Base-by-base conservation (phyloP, 306 rosid species). In the Hylodesmum podocarpum region DNA sequence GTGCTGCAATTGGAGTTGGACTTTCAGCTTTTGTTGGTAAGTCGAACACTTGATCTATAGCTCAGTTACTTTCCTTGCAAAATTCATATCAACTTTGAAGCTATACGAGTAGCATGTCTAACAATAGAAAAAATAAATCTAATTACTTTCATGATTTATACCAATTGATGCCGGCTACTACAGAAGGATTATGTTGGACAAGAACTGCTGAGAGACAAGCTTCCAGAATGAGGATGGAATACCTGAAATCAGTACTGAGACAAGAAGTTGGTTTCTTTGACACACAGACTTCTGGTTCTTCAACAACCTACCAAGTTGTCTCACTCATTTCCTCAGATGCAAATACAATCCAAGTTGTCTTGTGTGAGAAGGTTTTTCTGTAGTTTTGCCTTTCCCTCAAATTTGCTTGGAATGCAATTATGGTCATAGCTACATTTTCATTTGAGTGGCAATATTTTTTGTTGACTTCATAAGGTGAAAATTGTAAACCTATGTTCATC, bases 241-340 rank as follows among this genome's bases (percentile, higher is more conserved):
- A 87, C 78, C 73, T 94, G 62, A 94, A 86, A 86, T 85, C 98
- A 41, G 95, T 91, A 24, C 97, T 94, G 41, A 83, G 93, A 87
- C 96, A 90, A 89, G 97, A 94, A 78, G 97, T 90, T 65, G 86
- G 91, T 34, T 91, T 89, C 89, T 94, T 87, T 79, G 98, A 94
- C 66, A 87, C 85, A 4, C 96, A 89, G 18, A 73, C 84, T 22
- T 83, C 83, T 53, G 91, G 93, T 73, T 73, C 96, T 85, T 90
- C 95, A 68, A 94, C 91, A 41, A 86, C 93, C 57, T 87, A 76
- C 83, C 89, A 91, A 84, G 97, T 91, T 59, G 91, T 90, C 76
- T 86, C 95, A 3, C 88, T 91, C 81, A 82, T 94, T 29, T 87
- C 97, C 61, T 88, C 89, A 0, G 96, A 91, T 83, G 90, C 98